Evolutionary conservation across 1,284 basidiomycete species (phyloP).

Genomic region (Vanrija sp.): DNA sequence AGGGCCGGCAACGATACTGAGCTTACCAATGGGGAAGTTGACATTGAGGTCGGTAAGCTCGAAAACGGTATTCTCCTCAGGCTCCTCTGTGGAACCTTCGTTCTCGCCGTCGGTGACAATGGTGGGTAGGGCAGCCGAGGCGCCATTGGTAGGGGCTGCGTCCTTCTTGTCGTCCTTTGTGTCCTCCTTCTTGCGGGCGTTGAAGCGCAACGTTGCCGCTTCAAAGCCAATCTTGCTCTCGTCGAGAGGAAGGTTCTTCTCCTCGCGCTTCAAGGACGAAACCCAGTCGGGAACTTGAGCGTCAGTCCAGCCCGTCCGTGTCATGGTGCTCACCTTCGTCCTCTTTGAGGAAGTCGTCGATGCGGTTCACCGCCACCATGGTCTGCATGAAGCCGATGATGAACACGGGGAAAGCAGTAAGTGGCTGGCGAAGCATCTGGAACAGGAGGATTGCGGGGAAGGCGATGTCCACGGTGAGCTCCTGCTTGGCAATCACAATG

Average conservation of each 20-base stretch:
- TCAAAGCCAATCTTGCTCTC: conserved; percentile 59
- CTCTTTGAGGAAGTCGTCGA: conserved; percentile 73
- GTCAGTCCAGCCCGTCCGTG: neutral
- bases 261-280: conserved; percentile 57
- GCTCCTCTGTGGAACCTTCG: neutral
- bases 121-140: neutral
- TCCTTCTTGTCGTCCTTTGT: conserved; percentile 14
- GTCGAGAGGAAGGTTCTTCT: conserved; percentile 13
- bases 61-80: conserved; percentile 49
- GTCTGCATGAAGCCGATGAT: conserved; percentile 53
- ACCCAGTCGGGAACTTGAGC: conserved; percentile 61
- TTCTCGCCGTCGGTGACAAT: neutral
- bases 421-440: conserved; percentile 54
- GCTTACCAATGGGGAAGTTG: conserved; percentile 63
- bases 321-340: conserved; percentile 56
- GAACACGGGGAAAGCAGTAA: conserved; percentile 41
- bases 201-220: conserved; percentile 68
- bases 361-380: conserved; percentile 71
- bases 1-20: conserved; percentile 68
- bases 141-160: conserved; percentile 4
- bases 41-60: conserved; percentile 64
- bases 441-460: conserved; percentile 51
- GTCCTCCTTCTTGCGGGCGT: conserved; percentile 47
- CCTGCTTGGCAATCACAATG: conserved; percentile 45
- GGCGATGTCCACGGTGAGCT: conserved; percentile 48